phyloP scores from a whole-genome alignment of 208 protist species.

The Vickermania ingenoplastis region DNA sequence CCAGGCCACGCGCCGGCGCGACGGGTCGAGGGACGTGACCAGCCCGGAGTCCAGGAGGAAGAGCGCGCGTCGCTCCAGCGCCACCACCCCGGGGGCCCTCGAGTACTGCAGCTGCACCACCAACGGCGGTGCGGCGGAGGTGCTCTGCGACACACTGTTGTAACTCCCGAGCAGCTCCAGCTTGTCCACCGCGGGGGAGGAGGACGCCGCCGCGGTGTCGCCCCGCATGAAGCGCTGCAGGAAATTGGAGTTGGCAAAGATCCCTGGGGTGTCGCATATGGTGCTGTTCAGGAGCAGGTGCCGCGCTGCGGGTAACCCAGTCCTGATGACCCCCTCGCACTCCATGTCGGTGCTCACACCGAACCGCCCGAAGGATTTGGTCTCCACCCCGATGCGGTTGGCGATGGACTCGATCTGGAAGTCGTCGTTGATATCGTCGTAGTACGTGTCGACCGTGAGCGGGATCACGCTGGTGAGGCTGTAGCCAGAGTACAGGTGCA shows the following conservation, averaged over 20 bases:
- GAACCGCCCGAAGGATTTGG: slow-evolving; percentile 23
- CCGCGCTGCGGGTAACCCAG: slow-evolving; percentile 35
- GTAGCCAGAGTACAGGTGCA: slow-evolving; percentile 85
- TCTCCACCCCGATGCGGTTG: slow-evolving; percentile 46
- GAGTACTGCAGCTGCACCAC: slow-evolving; percentile 65
- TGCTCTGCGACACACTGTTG: slow-evolving; percentile 43
- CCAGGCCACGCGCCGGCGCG: slow-evolving; percentile 68
- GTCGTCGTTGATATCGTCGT: slow-evolving; percentile 87
- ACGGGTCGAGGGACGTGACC: slow-evolving; percentile 71
- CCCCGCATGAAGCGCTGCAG: slow-evolving; percentile 75
- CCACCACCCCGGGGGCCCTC: slow-evolving; percentile 35
- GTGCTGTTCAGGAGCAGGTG: slow-evolving; percentile 51
- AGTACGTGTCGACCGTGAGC: slow-evolving; percentile 42
- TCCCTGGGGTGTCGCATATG: slow-evolving; percentile 74
- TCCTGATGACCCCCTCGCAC: slow-evolving; percentile 58
- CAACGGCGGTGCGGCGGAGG: slow-evolving; percentile 46
- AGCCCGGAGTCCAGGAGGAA: slow-evolving; percentile 83
- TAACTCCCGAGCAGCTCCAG: slow-evolving; percentile 79
- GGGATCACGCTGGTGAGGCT: slow-evolving; percentile 54
- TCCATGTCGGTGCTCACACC: slow-evolving; percentile 54
- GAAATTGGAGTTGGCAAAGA: slow-evolving; percentile 67
- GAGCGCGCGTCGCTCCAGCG: slow-evolving; percentile 68
- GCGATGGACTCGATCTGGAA: slow-evolving; percentile 59
- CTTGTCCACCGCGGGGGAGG: slow-evolving; percentile 30
- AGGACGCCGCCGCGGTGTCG: slow-evolving; percentile 39